These are phyloP conservation scores for Actinomucor elegans DNA, from an alignment of 371 early-diverging fungal species.

Conservation along the genomic window DNA sequence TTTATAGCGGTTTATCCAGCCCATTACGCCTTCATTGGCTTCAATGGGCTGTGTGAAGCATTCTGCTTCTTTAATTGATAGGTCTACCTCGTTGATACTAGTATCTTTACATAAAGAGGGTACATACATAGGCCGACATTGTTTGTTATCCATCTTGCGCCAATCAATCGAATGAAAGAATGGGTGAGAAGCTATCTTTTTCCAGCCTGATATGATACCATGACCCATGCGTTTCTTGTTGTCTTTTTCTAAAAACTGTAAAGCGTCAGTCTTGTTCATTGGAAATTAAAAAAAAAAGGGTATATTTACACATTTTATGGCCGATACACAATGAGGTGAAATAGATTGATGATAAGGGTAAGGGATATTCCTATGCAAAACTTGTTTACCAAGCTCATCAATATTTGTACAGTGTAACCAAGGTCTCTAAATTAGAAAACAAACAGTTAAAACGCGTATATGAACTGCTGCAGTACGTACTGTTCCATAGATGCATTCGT, in stretches of 20 bases:
- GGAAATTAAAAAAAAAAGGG: too few relatives aligned
- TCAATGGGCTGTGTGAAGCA: constrained; percentile 16
- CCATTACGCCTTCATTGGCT: constrained; percentile 12
- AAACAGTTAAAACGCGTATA: too few relatives aligned
- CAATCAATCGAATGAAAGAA: constrained; percentile 42
- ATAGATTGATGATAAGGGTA: constrained; percentile 41
- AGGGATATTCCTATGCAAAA: constrained; percentile 36
- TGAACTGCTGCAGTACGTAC: constrained; percentile 18
- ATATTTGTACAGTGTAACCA: constrained; percentile 44
- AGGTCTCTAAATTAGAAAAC: too few relatives aligned
- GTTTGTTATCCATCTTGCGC: constrained; percentile 35
- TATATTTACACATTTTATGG: constrained; percentile 47
- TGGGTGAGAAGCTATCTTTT: constrained; percentile 33
- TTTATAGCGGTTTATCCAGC: constrained; percentile 9
- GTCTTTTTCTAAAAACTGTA: constrained; percentile 37
- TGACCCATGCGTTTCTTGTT: constrained; percentile 43
- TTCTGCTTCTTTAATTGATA: not conserved
- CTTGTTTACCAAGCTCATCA: constrained; percentile 46
- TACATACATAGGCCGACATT: constrained; percentile 46
- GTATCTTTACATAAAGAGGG: constrained; percentile 10
- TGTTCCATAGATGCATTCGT: constrained; percentile 57
- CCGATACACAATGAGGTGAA: constrained; percentile 51
- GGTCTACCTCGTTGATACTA: not conserved
- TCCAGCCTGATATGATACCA: constrained; percentile 32
- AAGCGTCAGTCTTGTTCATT: not conserved